A percentile compares a stretch with the other conserved stretches of the same genome.
These are phyloP conservation scores for Cyclotella choctawhatcheeana DNA, from an alignment of 108 stramenopile genomes.

Conservation along the genomic window DNA sequence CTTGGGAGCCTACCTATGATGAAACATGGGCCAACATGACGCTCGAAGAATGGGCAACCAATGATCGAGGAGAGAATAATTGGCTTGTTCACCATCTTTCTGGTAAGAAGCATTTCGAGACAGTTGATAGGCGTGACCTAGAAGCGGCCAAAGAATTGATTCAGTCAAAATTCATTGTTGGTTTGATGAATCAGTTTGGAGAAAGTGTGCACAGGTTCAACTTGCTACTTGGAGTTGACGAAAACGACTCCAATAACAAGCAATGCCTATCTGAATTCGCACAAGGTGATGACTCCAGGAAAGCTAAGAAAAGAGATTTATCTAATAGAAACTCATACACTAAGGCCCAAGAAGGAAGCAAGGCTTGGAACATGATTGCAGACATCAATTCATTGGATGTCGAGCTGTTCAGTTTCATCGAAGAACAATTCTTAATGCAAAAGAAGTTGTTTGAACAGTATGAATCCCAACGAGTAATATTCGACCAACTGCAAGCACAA, in stretches of 20 bases:
- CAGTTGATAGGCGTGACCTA: slow-evolving; percentile 40
- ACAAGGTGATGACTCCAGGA: slow-evolving; percentile 14
- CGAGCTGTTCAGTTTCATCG: slow-evolving; percentile 31
- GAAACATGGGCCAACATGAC: slow-evolving; percentile 46
- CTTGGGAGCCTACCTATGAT: slow-evolving; percentile 54
- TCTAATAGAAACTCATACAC: slow-evolving; percentile 41
- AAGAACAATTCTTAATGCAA: slow-evolving; percentile 27
- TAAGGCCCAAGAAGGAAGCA: slow-evolving; percentile 34
- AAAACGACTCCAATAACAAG: slow-evolving; percentile 31
- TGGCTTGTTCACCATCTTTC: slow-evolving; percentile 48
- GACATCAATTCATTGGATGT: slow-evolving; percentile 39
- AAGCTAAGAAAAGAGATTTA: slow-evolving; percentile 23
- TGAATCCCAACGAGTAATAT: slow-evolving; percentile 2
- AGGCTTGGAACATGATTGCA: slow-evolving; percentile 26
- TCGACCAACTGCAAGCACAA: slow-evolving; percentile 4
- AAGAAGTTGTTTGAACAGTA: slow-evolving; percentile 21
- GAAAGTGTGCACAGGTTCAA: slow-evolving; percentile 57
- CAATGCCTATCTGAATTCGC: slow-evolving; percentile 33
- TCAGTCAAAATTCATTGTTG: slow-evolving; percentile 46
- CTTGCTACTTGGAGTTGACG: slow-evolving; percentile 43
- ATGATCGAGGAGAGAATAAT: slow-evolving; percentile 50
- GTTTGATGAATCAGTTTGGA: slow-evolving; percentile 50
- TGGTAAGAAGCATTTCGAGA: slow-evolving; percentile 17
- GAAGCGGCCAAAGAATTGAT: slow-evolving; percentile 55
- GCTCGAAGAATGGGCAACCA: slow-evolving; percentile 45